Base-by-base conservation (phyloP, 441 rosid species). In the Geranium incanum region DNA sequence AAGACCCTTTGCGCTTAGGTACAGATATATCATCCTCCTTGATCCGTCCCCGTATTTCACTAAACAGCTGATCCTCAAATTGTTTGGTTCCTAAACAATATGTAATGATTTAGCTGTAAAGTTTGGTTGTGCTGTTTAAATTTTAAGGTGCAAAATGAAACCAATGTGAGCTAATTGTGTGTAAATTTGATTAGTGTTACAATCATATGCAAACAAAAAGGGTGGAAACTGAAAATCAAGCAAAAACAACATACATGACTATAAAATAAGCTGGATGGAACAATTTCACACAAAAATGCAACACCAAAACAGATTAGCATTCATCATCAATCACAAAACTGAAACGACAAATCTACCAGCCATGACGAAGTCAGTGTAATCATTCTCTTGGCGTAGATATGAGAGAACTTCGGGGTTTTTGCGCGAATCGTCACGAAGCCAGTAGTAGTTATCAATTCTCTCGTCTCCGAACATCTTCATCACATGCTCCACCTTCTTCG, bases 361-460 rank as follows among this genome's bases (percentile, higher is more conserved):
- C 96, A 89, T 83, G 70, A 80, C 67, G 36, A 69, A 74, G 36
- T 81, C 81, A 23, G 88, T 86, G 79, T 88, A 93, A 43, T 72
- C 82, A 18, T 93, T 91, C 76, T 93, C 98, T 74, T 81, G 82
- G 37, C 78, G 78, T 67, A 93, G 91, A 64, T 89, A 74, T 68
- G 90, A 74, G 57, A 93, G 78, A 72, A 91, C 74, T 1, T 87
- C 86, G 59, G 87, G 80, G 71, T 84, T 68, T 59, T 87, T 72
- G 78, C 98, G 94, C 67, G 97, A 87, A 78, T 91, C 98, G 45
- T 91, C 97, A 5, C 96, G 96, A 15, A 93, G 95, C 97, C 96
- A 91, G 83, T 93, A 89, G 81, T 91, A 86, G 62, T 83, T 79
- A 75, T 91, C 98, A 3, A 86, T 75, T 72, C 97, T 84, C 38